Conservation (phyloP, 2,329 filamentous ascomycete genomes). For the Elsinoe batatas region DNA sequence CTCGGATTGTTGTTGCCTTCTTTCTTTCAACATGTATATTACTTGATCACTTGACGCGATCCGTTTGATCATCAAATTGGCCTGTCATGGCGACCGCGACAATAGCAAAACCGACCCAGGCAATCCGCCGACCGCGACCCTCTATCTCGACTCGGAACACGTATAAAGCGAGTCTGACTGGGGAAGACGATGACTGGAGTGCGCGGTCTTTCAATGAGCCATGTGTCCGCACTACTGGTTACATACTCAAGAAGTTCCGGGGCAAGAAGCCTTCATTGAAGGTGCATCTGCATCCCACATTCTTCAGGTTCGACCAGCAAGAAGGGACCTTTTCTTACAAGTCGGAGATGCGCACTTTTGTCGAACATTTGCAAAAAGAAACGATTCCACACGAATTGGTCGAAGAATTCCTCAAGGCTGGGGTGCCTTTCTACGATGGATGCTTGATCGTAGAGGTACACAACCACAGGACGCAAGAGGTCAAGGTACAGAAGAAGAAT, state of each 20-base stretch:
- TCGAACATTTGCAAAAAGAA: slow-evolving; percentile 65
- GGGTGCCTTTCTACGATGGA: slow-evolving; percentile 80
- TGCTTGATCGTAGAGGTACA: slow-evolving; percentile 92
- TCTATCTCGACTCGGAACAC: slow-evolving; percentile 18
- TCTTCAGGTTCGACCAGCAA: slow-evolving; percentile 89
- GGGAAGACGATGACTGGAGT: slow-evolving; percentile 19
- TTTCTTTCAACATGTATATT: not conserved
- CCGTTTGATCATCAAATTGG: not conserved
- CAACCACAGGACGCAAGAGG: slow-evolving; percentile 64
- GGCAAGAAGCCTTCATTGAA: slow-evolving; percentile 70
- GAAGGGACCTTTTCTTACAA: slow-evolving; percentile 87
- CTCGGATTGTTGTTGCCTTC: no score
- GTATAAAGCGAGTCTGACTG: slow-evolving; percentile 22
- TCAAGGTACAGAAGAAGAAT: slow-evolving; percentile 39
- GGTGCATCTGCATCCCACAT: slow-evolving; percentile 71
- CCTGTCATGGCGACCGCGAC: slow-evolving; percentile 26
- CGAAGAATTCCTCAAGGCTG: slow-evolving; percentile 59
- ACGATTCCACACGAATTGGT: slow-evolving; percentile 87
- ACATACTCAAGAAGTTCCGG: slow-evolving; percentile 74
- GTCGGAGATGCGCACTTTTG: slow-evolving; percentile 74
- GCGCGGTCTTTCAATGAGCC: slow-evolving; percentile 22
- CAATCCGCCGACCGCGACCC: slow-evolving; percentile 35
- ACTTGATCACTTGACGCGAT: not conserved
- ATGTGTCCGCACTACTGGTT: slow-evolving; percentile 57
- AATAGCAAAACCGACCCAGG: slow-evolving; percentile 29